phyloP scores from a whole-genome alignment of 192 early-diverging fungal species.

The Backusella luteola region DNA sequence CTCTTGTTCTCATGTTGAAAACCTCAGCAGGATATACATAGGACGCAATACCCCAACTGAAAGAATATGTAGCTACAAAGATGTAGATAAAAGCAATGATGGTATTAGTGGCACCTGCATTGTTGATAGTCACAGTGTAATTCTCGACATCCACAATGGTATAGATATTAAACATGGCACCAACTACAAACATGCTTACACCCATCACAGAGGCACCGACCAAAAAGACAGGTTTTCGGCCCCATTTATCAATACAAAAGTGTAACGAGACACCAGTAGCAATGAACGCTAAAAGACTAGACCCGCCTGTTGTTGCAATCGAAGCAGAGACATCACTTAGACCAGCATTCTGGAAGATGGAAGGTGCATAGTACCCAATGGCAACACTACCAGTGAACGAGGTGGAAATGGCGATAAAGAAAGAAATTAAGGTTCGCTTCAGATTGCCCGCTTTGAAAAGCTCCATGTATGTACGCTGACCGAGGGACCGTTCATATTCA shows the following conservation, averaged over 20 bases:
- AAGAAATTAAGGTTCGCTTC: constrained; percentile 61
- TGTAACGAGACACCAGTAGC: constrained; percentile 43
- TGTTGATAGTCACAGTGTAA: constrained; percentile 11
- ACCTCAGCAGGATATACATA: constrained; percentile 38
- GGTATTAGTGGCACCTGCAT: constrained; percentile 15
- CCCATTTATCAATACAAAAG: constrained; percentile 68
- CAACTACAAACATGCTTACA: constrained; percentile 62
- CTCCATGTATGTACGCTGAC: constrained; percentile 55
- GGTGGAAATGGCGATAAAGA: constrained; percentile 45
- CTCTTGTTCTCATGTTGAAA: constrained; percentile 32
- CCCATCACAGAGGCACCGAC: constrained; percentile 69
- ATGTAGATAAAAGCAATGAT: constrained; percentile 40
- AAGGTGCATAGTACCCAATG: constrained; percentile 39
- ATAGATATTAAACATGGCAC: constrained; percentile 34
- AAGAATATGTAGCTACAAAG: constrained; percentile 32
- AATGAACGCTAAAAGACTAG: constrained; percentile 23
- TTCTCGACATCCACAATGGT: constrained; percentile 10
- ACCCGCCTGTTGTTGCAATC: constrained; percentile 33
- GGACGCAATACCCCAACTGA: constrained; percentile 25
- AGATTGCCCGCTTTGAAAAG: constrained; percentile 55
- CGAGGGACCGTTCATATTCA: constrained; percentile 59
- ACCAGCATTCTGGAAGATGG: constrained; percentile 34
- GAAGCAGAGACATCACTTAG: constrained; percentile 17
- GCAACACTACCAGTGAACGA: constrained; percentile 29
- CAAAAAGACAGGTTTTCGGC: constrained; percentile 73